Evolutionary conservation across 108 stramenopile species (phyloP).

Genomic region (Hondaea fermentalgiana): DNA sequence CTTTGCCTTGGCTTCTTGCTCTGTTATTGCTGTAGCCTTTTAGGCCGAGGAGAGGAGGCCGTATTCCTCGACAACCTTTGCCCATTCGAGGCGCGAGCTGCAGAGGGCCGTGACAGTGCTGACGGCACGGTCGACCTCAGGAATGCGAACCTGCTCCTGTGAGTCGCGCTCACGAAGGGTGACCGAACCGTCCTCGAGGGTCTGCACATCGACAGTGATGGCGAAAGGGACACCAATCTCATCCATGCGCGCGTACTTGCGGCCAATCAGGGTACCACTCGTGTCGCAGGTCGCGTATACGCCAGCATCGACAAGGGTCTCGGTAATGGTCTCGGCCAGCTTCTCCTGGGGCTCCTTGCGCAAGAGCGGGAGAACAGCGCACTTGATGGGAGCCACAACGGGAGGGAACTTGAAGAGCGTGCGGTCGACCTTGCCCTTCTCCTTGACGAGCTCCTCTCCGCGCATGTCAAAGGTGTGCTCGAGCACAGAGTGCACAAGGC

Average conservation of each 20-base stretch:
- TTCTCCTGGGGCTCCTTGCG: constrained; percentile 1
- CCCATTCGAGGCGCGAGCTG: neutral
- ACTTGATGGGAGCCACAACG: constrained; percentile 91
- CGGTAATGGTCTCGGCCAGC: constrained; percentile 57
- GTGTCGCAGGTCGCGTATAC: constrained; percentile 78
- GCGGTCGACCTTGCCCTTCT: constrained; percentile 78
- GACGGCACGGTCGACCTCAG: constrained; percentile 61
- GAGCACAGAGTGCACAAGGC: constrained; percentile 89
- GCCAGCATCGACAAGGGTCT: constrained; percentile 68
- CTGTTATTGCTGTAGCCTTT: no score
- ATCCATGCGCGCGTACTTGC: constrained; percentile 89
- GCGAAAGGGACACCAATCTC: constrained; percentile 97
- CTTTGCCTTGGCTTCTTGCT: no score
- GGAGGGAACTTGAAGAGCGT: constrained; percentile 93
- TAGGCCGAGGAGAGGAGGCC: neutral
- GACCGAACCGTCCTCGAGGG: constrained; percentile 71
- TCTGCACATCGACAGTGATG: constrained; percentile 95
- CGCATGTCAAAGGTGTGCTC: constrained; percentile 96
- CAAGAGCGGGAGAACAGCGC: constrained; percentile 70
- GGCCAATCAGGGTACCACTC: constrained; percentile 74
- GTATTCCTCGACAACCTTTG: neutral
- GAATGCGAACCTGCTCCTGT: constrained; percentile 76
- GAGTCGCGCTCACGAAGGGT: constrained; percentile 97
- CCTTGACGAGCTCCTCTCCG: neutral
- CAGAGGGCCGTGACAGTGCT: constrained; percentile 35